These are phyloP conservation scores for Arthrobotrys iridis DNA, from an alignment of 2,329 filamentous ascomycete genomes.

Conservation along the genomic window DNA sequence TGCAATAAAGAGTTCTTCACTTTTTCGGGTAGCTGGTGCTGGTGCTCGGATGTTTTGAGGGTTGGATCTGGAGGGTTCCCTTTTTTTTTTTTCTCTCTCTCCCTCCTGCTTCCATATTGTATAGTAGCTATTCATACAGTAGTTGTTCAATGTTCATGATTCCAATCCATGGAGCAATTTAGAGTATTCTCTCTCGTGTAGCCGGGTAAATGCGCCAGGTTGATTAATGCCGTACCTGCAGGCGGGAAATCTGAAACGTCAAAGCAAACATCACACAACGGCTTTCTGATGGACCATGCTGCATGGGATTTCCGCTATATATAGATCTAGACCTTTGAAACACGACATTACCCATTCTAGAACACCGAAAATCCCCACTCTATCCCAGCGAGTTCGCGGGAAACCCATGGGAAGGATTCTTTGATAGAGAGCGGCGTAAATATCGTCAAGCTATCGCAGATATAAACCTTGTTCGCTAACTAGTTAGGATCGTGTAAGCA, in stretches of 20 bases:
- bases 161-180: background rate
- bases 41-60: background rate
- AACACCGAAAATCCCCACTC: background rate
- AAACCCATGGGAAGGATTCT: background rate
- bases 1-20: background rate
- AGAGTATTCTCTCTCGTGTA: background rate
- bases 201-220: conserved; percentile 20
- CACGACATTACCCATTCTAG: too few relatives aligned
- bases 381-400: background rate
- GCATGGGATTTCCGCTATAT: background rate
- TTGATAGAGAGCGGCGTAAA: background rate
- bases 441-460: background rate
- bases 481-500: background rate
- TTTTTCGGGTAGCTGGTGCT: background rate
- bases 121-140: background rate
- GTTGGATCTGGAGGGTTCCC: background rate
- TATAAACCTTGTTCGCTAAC: background rate
- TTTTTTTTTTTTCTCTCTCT: background rate
- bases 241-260: conserved; percentile 8
- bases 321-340: background rate
- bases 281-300: background rate
- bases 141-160: background rate
- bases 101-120: too few relatives aligned
- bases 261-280: conserved; percentile 9
- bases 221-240: conserved; percentile 16